Conservation (phyloP, 2,329 filamentous ascomycete species). For the Fusarium multiceps region DNA sequence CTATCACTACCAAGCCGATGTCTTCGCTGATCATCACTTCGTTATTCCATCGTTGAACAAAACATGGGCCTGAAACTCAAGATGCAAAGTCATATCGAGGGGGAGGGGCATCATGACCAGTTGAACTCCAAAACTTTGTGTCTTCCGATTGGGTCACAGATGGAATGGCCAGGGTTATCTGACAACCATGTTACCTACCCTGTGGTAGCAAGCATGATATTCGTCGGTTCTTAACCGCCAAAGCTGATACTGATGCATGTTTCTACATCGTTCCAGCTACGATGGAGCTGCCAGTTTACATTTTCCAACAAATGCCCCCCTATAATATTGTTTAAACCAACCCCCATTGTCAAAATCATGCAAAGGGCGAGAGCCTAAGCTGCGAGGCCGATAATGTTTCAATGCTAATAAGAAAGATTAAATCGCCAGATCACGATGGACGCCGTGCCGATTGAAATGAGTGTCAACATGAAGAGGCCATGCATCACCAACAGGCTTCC, state of each 20-base stretch:
- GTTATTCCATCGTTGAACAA: background rate
- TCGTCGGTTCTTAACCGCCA: background rate
- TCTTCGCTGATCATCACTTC: constrained; percentile 3
- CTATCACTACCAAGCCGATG: background rate
- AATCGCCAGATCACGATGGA: background rate
- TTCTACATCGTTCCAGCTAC: background rate
- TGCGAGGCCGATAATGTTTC: background rate
- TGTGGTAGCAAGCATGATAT: constrained; percentile 1
- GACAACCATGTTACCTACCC: constrained; percentile 11
- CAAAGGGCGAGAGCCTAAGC: background rate
- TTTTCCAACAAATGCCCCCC: background rate
- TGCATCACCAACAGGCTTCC: background rate
- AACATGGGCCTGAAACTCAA: constrained; percentile 16
- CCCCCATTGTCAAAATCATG: background rate
- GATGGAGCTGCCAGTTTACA: background rate
- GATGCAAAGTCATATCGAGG: constrained; percentile 11
- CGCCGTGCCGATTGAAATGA: background rate
- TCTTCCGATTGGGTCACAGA: constrained; percentile 2
- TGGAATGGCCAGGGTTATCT: background rate
- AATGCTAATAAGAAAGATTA: background rate
- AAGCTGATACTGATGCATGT: background rate
- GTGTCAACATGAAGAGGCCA: background rate
- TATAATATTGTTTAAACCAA: background rate
- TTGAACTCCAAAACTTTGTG: background rate
- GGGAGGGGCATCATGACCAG: constrained; percentile 8